Evolutionary conservation across 768 basidiomycete genomes (phyloP).

Genomic region (Royoungia palumana): DNA sequence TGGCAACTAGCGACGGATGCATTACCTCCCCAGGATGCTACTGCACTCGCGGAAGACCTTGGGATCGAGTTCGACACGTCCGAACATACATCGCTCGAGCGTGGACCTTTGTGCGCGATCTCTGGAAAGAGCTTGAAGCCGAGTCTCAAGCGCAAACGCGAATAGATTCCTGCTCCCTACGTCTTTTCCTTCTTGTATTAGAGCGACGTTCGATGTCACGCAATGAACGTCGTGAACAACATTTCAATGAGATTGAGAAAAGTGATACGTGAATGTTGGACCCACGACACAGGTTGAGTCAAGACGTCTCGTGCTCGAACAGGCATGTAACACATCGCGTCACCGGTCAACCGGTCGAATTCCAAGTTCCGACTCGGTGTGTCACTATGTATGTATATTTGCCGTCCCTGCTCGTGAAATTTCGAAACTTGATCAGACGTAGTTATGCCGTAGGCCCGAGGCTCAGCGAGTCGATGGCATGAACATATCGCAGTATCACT

Average conservation of each 20-base stretch:
- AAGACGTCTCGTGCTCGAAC: constrained; percentile 83
- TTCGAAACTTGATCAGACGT: too few relatives aligned
- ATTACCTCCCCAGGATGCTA: constrained; percentile 61
- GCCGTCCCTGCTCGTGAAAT: too few relatives aligned
- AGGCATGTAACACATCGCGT: constrained; percentile 58
- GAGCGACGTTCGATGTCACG: constrained; percentile 18
- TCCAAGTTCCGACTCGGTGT: too few relatives aligned
- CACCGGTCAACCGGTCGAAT: too few relatives aligned
- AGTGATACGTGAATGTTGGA: neutral
- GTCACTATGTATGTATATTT: too few relatives aligned
- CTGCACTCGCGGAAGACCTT: constrained; percentile 68
- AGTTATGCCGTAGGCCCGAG: too few relatives aligned
- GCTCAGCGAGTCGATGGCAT: too few relatives aligned
- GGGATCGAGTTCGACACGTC: constrained; percentile 76
- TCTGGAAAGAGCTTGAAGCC: constrained; percentile 29
- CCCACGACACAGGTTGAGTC: constrained; percentile 25
- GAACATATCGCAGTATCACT: too few relatives aligned
- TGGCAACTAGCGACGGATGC: constrained; percentile 71
- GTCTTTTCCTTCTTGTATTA: neutral
- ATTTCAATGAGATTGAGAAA: neutral
- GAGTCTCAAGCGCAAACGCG: constrained; percentile 53
- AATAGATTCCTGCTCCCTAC: constrained; percentile 10
- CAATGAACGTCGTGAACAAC: neutral
- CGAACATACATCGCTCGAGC: constrained; percentile 68
- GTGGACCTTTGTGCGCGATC: constrained; percentile 50